Conservation (phyloP, 306 rosid species). For the Dryas alaskensis region DNA sequence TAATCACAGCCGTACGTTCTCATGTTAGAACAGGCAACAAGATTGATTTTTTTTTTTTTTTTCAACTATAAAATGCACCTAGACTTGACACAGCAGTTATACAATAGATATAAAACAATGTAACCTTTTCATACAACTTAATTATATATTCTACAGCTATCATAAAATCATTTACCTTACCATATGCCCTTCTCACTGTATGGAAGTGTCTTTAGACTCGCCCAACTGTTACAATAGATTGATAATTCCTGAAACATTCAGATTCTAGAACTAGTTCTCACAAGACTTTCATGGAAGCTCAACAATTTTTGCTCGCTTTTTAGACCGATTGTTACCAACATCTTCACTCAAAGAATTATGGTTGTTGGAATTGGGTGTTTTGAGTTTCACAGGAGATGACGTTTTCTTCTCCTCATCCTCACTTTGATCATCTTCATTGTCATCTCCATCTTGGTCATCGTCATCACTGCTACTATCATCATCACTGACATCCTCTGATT, state of each 20-base stretch:
- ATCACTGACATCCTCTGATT: conserved; percentile 47
- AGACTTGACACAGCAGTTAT: no score
- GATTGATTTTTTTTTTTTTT: no score
- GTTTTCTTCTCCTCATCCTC: conserved; percentile 17
- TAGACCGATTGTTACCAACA: conserved; percentile 20
- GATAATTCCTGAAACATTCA: not conserved
- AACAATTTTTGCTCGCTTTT: conserved; percentile 53
- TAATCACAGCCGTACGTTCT: no score
- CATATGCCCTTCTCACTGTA: not conserved
- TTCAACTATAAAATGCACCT: no score
- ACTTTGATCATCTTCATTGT: conserved; percentile 11
- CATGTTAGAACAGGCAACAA: no score
- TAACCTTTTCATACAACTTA: no score
- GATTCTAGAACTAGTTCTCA: not conserved
- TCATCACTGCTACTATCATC: conserved; percentile 28
- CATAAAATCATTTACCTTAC: not conserved
- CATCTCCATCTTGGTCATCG: conserved; percentile 1
- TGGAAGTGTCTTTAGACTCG: not conserved
- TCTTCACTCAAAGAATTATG: conserved; percentile 26
- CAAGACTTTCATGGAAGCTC: conserved; percentile 41
- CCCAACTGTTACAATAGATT: not conserved
- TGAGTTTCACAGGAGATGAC: conserved; percentile 11
- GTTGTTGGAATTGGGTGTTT: conserved; percentile 24
- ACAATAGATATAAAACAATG: no score
- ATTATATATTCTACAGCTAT: no score